Percentiles rank a stretch among this genome's conserved stretches.
Evolutionary conservation across 805 yeast species (phyloP).

Genomic region (Ogataea corticis): DNA sequence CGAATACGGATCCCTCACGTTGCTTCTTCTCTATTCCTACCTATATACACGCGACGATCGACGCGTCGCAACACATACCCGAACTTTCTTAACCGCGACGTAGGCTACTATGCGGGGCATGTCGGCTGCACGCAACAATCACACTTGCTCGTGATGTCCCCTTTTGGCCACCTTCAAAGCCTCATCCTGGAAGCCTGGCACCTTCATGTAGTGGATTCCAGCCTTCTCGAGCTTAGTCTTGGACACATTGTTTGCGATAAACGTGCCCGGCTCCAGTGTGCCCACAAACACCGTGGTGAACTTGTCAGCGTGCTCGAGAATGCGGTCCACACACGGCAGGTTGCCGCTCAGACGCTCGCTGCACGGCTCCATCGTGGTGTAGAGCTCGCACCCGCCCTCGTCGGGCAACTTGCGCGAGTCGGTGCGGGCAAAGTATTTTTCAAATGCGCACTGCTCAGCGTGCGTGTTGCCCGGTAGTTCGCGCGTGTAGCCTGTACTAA

Average conservation of each 20-base stretch:
- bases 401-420: slow-evolving; percentile 51
- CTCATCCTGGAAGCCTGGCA: slow-evolving; percentile 79
- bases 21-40: too few relatives aligned
- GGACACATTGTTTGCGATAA: slow-evolving; percentile 78
- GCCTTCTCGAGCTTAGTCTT: slow-evolving; percentile 48
- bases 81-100: background rate
- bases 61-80: background rate
- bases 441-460: slow-evolving; percentile 93
- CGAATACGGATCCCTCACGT: too few relatives aligned
- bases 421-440: slow-evolving; percentile 55
- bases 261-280: slow-evolving; percentile 84
- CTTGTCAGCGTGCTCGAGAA: slow-evolving; percentile 47
- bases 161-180: slow-evolving; percentile 68
- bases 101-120: too few relatives aligned
- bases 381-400: slow-evolving; percentile 66
- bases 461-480: slow-evolving; percentile 95
- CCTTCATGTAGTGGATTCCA: slow-evolving; percentile 71
- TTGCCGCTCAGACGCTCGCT: slow-evolving; percentile 87
- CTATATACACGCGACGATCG: background rate
- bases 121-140: background rate
- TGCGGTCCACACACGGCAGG: slow-evolving; percentile 81
- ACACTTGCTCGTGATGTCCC: slow-evolving; percentile 57
- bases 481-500: slow-evolving; percentile 86
- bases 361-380: slow-evolving; percentile 98
- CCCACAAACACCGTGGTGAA: slow-evolving; percentile 87